A percentile compares a stretch with the other conserved stretches of the same genome.
Conservation (phyloP, 2,329 filamentous ascomycete species). For the Pyrenophora tritici-repentis region DNA sequence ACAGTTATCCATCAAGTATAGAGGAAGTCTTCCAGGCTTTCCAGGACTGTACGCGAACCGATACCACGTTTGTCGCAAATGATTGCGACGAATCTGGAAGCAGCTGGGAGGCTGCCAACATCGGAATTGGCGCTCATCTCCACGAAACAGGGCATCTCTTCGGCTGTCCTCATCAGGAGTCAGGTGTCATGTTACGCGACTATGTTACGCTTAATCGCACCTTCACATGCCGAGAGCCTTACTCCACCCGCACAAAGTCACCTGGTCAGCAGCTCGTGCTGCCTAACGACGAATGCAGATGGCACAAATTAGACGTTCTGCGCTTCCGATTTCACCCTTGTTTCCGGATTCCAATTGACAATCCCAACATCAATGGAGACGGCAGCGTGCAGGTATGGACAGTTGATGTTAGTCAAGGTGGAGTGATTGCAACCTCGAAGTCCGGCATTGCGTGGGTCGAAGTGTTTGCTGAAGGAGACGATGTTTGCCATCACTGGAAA, state of each 20-base stretch:
- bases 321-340: slow-evolving; percentile 90
- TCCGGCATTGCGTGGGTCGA: slow-evolving; percentile 87
- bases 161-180: slow-evolving; percentile 87
- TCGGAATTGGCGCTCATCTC: slow-evolving; percentile 90
- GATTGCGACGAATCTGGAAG: slow-evolving; percentile 86
- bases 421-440: slow-evolving; percentile 79
- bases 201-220: slow-evolving; percentile 83
- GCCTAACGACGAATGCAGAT: slow-evolving; percentile 81
- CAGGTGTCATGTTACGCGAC: slow-evolving; percentile 88
- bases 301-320: slow-evolving; percentile 88
- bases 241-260: slow-evolving; percentile 82
- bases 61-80: slow-evolving; percentile 79
- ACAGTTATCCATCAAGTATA: slow-evolving; percentile 86
- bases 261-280: slow-evolving; percentile 75
- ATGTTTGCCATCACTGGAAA: slow-evolving; percentile 78
- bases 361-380: slow-evolving; percentile 61
- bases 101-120: slow-evolving; percentile 93
- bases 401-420: slow-evolving; percentile 74
- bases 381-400: slow-evolving; percentile 85
- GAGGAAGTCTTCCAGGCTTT: slow-evolving; percentile 92
- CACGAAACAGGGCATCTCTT: slow-evolving; percentile 91
- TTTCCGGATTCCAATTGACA: slow-evolving; percentile 82
- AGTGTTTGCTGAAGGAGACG: slow-evolving; percentile 78
- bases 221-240: slow-evolving; percentile 81
- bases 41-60: slow-evolving; percentile 86